Percentiles rank a stretch among this genome's conserved stretches.
These are phyloP conservation scores for Sarocladium strictum DNA, from an alignment of 2,329 filamentous ascomycete species.

Conservation along the genomic window DNA sequence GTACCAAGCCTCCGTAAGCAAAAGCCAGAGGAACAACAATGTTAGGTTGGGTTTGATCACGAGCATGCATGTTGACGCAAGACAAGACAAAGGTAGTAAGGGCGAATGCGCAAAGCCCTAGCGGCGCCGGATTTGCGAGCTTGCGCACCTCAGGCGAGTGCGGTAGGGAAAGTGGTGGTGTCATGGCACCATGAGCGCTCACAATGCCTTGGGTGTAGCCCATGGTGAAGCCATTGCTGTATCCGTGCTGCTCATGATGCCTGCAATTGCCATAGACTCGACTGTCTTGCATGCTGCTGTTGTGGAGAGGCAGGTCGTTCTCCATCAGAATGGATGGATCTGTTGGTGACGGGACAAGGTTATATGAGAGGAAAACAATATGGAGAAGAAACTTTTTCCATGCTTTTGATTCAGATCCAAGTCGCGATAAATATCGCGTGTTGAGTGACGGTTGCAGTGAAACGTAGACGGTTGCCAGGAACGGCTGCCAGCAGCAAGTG, in stretches of 20 bases:
- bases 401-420: too few species aligned
- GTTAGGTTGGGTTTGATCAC: conserved; percentile 53
- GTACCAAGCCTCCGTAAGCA: conserved; percentile 72
- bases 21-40: conserved; percentile 65
- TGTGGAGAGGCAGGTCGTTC: conserved; percentile 13
- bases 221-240: conserved; percentile 45
- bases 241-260: conserved; percentile 16
- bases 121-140: conserved; percentile 73
- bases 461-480: too few species aligned
- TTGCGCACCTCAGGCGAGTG: conserved; percentile 60
- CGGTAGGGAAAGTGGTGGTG: conserved; percentile 33
- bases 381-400: too few species aligned
- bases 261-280: not conserved
- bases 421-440: too few species aligned
- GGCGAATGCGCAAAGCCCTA: conserved; percentile 73
- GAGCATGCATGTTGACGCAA: conserved; percentile 63
- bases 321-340: conserved; percentile 10
- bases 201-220: conserved; percentile 20
- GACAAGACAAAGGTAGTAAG: conserved; percentile 78
- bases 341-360: not conserved
- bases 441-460: too few species aligned
- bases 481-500: not conserved
- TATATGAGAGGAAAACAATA: too few species aligned
- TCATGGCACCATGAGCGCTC: not conserved
- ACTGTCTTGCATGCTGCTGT: conserved; percentile 14